These are phyloP conservation scores for Saraca asoca DNA, from an alignment of 331 rosid species.

Conservation along the genomic window DNA sequence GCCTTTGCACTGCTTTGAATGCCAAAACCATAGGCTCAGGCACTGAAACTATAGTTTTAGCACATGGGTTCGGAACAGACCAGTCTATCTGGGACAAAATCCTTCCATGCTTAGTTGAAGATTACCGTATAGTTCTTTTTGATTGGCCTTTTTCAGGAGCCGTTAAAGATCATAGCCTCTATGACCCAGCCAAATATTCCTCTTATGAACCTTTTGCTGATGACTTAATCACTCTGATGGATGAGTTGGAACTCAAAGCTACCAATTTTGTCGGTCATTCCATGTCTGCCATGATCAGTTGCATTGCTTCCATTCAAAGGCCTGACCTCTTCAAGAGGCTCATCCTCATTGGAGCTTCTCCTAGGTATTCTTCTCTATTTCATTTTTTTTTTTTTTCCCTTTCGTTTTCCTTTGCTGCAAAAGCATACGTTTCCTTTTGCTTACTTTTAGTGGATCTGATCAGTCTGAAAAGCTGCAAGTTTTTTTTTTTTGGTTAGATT, in stretches of 20 bases:
- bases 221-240: slow-evolving; percentile 59
- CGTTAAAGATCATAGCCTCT: slow-evolving; percentile 46
- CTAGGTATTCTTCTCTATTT: too few relatives aligned
- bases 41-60: slow-evolving; percentile 42
- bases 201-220: slow-evolving; percentile 60
- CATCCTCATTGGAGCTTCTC: slow-evolving; percentile 54
- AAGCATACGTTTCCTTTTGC: too few relatives aligned
- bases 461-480: too few relatives aligned
- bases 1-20: slow-evolving; percentile 30
- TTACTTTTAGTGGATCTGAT: too few relatives aligned
- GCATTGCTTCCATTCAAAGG: slow-evolving; percentile 73
- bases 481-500: too few relatives aligned
- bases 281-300: slow-evolving; percentile 94
- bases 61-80: slow-evolving; percentile 55
- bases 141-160: slow-evolving; percentile 86
- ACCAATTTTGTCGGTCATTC: slow-evolving; percentile 76
- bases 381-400: too few relatives aligned
- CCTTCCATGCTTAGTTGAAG: slow-evolving; percentile 30
- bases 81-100: slow-evolving; percentile 48
- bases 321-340: slow-evolving; percentile 73
- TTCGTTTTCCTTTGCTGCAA: too few relatives aligned
- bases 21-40: slow-evolving; percentile 36
- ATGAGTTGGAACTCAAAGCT: slow-evolving; percentile 51
- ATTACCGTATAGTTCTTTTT: slow-evolving; percentile 51
- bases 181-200: slow-evolving; percentile 57